Percentiles rank a stretch among this genome's conserved stretches.
These are phyloP conservation scores for Penicillium bialowiezense DNA, from an alignment of 495 filamentous ascomycete species.

Conservation along the genomic window DNA sequence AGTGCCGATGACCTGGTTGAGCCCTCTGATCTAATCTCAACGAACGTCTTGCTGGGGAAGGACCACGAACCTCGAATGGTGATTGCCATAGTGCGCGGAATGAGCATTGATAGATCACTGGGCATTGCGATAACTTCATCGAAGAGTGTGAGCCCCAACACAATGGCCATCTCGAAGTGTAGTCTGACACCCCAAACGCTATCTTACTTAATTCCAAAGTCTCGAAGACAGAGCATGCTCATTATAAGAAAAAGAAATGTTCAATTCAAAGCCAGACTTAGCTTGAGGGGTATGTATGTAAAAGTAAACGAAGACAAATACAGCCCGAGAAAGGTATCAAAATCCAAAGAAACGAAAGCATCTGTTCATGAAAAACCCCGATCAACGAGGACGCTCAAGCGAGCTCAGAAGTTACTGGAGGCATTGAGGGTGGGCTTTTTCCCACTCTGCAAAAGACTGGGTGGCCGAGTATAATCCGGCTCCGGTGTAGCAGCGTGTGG, in stretches of 20 bases:
- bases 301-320: constrained; percentile 1
- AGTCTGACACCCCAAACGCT: background rate
- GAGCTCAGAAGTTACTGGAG: constrained; percentile 28
- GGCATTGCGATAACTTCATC: too few relatives aligned
- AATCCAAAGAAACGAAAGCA: constrained; percentile 5
- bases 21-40: too few relatives aligned
- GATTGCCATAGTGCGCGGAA: too few relatives aligned
- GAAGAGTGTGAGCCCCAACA: too few relatives aligned
- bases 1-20: too few relatives aligned
- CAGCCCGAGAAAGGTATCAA: constrained; percentile 16
- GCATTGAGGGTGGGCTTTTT: constrained; percentile 34
- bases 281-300: background rate
- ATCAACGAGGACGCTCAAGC: background rate
- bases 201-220: background rate
- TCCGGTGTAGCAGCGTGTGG: constrained; percentile 7
- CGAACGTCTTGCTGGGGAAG: too few relatives aligned
- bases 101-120: too few relatives aligned
- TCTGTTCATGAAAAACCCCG: constrained; percentile 9
- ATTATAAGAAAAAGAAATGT: background rate
- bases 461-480: constrained; percentile 28
- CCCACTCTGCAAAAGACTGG: constrained; percentile 45
- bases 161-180: too few relatives aligned
- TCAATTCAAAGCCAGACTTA: constrained; percentile 5
- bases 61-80: too few relatives aligned
- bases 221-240: background rate